A percentile compares a stretch with the other conserved stretches of the same genome.
These are phyloP conservation scores for Articulospora tetracladia DNA, from an alignment of 495 filamentous ascomycete species.

Conservation along the genomic window DNA sequence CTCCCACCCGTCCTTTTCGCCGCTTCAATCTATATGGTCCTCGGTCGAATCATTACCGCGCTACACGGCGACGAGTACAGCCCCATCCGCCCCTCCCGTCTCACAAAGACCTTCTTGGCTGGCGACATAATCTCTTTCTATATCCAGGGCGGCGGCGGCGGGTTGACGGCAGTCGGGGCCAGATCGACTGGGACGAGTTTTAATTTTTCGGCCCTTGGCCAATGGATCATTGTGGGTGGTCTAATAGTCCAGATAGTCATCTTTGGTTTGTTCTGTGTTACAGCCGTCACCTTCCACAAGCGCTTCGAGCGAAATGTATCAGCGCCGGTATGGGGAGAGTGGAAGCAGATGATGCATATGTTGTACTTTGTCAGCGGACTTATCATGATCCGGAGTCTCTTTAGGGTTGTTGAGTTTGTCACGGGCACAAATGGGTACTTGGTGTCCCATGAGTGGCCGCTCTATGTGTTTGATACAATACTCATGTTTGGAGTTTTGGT, in stretches of 20 bases:
- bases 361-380: conserved; percentile 50
- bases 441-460: conserved; percentile 50
- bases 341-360: conserved; percentile 46
- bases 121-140: conserved; percentile 41
- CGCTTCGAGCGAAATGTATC: conserved; percentile 26
- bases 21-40: conserved; percentile 51
- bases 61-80: conserved; percentile 33
- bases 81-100: conserved; percentile 29
- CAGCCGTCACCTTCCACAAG: conserved; percentile 36
- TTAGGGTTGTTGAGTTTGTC: conserved; percentile 60
- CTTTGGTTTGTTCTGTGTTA: conserved; percentile 49
- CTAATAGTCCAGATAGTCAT: conserved; percentile 47
- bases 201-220: conserved; percentile 31
- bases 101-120: conserved; percentile 40
- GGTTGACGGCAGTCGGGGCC: conserved; percentile 30
- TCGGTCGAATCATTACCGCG: conserved; percentile 39
- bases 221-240: conserved; percentile 43
- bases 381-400: conserved; percentile 58
- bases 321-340: conserved; percentile 33
- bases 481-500: conserved; percentile 53
- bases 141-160: conserved; percentile 34
- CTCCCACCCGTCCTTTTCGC: conserved; percentile 50
- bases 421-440: conserved; percentile 49
- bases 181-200: neutral
- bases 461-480: conserved; percentile 61